Base-by-base conservation (phyloP, 2,329 filamentous ascomycete species). In the Dendryphion nanum region DNA sequence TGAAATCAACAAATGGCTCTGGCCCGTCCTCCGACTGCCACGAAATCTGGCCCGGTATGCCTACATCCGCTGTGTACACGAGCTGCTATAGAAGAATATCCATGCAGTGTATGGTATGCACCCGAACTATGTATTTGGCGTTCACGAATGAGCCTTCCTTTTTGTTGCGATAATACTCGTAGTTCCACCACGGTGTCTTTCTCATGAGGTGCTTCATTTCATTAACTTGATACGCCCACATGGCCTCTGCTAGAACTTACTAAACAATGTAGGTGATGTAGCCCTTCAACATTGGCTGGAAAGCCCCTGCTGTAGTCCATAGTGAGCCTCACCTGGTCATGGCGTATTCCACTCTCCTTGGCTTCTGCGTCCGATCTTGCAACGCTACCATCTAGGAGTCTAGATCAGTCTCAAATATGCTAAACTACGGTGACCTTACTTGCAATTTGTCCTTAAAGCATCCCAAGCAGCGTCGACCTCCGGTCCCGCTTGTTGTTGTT, bases 61-160 rank as follows among this genome's bases (percentile, higher is more conserved):
- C 79, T 3, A 78, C 74, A 47, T 83, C 81, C 15, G 76, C 68
- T 18, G 74, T 77, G 59, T 80, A 83, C 77, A 82, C 82, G 12
- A 83, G 67, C 13, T 80, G 75, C 53, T 83, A 79, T 1, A 79
- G 75, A 30, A 83, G 42, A 3, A 76, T 77, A 45, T 83, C 81
- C 20, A 83, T 64, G 41, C 81, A 83, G 43, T 83, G 79, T 4
- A 74, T 60, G 7, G 80, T 68, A 53, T 84, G 81, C 2, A 71
- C 66, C 17, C 69, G 70, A 5, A 83, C 58, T 30, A 82, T 74
- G 23, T 66, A 58, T 15, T 78, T 76, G 3, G 74, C 68, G 49
- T 83, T 82, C 14, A 56, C 53, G 48, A 83, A 84, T 0, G 77
- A 72, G 2, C 77, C 74, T 16, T 69, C 51, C 3, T 73, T 73